Percentiles rank a stretch among this genome's conserved stretches.
Conservation (phyloP, 225 moss, liverwort and hornwort genomes). For the Marchantia polymorpha region DNA sequence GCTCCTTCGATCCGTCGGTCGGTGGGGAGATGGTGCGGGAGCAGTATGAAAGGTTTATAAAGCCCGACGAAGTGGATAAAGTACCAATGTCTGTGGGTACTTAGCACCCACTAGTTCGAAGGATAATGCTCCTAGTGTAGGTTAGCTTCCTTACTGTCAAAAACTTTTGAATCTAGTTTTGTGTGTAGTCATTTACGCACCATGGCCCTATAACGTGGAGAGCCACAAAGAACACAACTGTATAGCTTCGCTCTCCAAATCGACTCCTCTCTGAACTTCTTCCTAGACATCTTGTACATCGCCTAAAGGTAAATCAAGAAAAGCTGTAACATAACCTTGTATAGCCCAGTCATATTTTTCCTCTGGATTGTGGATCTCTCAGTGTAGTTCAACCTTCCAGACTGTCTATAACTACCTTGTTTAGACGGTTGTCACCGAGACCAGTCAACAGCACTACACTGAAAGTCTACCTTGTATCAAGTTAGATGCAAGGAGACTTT, state of each 20-base stretch:
- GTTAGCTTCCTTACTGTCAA: neutral
- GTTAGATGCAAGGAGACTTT: neutral
- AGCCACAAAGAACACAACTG: neutral
- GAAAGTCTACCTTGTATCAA: neutral
- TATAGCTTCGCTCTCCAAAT: neutral
- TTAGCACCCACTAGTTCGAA: neutral
- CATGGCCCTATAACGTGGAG: neutral
- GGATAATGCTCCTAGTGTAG: conserved; percentile 7
- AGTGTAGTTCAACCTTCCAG: conserved; percentile 7
- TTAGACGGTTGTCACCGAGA: conserved; percentile 11
- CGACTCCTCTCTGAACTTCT: neutral
- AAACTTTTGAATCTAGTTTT: neutral
- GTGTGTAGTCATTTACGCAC: neutral
- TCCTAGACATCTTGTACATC: conserved; percentile 7
- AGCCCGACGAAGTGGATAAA: conserved; percentile 28
- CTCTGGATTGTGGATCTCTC: conserved; percentile 6
- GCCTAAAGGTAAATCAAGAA: conserved; percentile 1
- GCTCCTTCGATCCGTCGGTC: conserved; percentile 65
- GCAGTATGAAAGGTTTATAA: conserved; percentile 45
- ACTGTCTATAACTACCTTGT: conserved; percentile 3
- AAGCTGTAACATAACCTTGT: conserved; percentile 22
- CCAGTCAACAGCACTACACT: conserved; percentile 12
- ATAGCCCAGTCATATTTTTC: conserved; percentile 14
- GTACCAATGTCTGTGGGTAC: neutral
- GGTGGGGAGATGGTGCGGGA: conserved; percentile 56